These are phyloP conservation scores for Bertia moriformis DNA, from an alignment of 2,329 filamentous ascomycete genomes.

Conservation along the genomic window DNA sequence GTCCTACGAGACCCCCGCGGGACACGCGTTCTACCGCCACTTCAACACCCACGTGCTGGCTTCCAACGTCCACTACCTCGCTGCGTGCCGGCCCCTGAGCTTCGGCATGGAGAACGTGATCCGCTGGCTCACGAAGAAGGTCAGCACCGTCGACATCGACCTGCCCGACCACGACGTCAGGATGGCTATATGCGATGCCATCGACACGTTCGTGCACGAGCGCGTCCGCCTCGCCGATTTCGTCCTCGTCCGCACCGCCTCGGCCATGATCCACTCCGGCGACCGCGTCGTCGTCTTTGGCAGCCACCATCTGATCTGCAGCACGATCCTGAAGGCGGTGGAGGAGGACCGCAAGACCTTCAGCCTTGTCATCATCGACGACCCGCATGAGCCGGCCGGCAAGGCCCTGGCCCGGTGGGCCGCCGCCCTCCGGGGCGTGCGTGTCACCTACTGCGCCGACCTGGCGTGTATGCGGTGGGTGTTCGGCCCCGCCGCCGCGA, in stretches of 20 bases:
- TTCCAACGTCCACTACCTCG: constrained; percentile 88
- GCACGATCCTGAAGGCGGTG: constrained; percentile 62
- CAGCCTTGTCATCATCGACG: constrained; percentile 71
- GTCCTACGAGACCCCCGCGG: constrained; percentile 77
- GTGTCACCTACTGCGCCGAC: constrained; percentile 66
- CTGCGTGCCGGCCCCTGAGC: constrained; percentile 85
- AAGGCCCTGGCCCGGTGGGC: constrained; percentile 55
- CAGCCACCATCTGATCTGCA: constrained; percentile 73
- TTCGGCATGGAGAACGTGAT: constrained; percentile 97
- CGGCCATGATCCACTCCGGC: constrained; percentile 60
- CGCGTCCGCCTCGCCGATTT: constrained; percentile 76
- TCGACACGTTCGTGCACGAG: constrained; percentile 82
- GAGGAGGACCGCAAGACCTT: constrained; percentile 56
- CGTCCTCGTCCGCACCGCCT: constrained; percentile 66
- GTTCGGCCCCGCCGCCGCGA: constrained; percentile 25
- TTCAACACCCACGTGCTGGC: constrained; percentile 82
- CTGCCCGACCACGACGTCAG: constrained; percentile 72
- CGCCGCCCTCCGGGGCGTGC: constrained; percentile 48
- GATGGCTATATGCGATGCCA: constrained; percentile 59
- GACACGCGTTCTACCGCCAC: constrained; percentile 75
- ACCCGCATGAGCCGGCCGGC: constrained; percentile 36
- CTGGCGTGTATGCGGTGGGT: constrained; percentile 41
- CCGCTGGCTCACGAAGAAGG: constrained; percentile 80
- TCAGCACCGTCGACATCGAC: constrained; percentile 79
- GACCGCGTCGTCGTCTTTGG: constrained; percentile 80